phyloP scores from a whole-genome alignment of 2,329 filamentous ascomycete species.

The Hyphodiscus sp. region DNA sequence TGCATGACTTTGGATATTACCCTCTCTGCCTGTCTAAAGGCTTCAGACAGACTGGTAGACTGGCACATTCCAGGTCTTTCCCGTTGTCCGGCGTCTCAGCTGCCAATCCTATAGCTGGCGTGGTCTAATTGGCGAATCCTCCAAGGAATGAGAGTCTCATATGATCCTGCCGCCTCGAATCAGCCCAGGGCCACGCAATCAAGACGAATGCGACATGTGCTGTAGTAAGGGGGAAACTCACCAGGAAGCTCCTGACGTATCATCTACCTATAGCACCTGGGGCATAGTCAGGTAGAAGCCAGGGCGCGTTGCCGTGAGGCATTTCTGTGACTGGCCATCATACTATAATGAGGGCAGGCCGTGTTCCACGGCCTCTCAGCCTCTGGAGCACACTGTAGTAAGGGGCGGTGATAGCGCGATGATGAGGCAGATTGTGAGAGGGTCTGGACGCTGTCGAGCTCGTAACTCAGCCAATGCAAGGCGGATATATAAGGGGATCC shows the following conservation, averaged over 20 bases:
- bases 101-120: not conserved
- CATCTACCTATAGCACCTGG: conserved; percentile 4
- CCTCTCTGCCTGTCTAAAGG: not conserved
- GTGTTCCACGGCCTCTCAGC: conserved; percentile 1
- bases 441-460: no score
- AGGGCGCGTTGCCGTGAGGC: no score
- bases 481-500: no score
- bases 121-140: not conserved
- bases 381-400: conserved; percentile 4
- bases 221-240: conserved; percentile 9
- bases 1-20: conserved; percentile 12
- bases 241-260: conserved; percentile 7
- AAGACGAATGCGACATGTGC: conserved; percentile 8
- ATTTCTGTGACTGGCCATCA: no score
- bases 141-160: not conserved
- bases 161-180: conserved; percentile 6
- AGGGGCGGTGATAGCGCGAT: no score
- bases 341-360: conserved; percentile 3
- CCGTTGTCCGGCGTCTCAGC: conserved; percentile 2
- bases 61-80: not conserved
- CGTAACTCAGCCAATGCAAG: no score
- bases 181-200: not conserved
- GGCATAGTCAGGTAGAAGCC: conserved; percentile 1
- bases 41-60: no score
- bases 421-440: no score